A percentile compares a stretch with the other conserved stretches of the same genome.
Conservation (phyloP, 179 eudicot species). For the Beta macrorhiza region DNA sequence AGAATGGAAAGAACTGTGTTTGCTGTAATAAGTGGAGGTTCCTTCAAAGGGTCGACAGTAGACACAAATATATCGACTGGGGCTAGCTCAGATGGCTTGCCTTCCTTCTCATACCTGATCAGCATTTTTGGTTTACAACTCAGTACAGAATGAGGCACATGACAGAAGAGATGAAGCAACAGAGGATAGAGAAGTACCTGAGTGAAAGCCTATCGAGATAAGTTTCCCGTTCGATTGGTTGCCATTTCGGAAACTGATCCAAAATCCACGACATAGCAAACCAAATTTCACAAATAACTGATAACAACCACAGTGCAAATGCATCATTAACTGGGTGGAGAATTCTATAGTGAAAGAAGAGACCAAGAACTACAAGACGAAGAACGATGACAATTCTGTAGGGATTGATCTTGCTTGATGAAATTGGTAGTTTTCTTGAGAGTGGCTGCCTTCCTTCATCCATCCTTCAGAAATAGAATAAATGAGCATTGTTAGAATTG, state of each 20-base stretch:
- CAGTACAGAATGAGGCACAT: not conserved
- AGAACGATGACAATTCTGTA: slow-evolving; percentile 71
- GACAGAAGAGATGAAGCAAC: not conserved
- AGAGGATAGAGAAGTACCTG: slow-evolving; percentile 43
- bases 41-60: slow-evolving; percentile 91
- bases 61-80: slow-evolving; percentile 84
- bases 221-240: slow-evolving; percentile 78
- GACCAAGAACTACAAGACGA: slow-evolving; percentile 67
- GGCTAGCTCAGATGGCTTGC: slow-evolving; percentile 75
- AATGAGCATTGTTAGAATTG: not conserved
- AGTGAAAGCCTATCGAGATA: slow-evolving; percentile 78
- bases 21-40: slow-evolving; percentile 88
- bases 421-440: slow-evolving; percentile 67
- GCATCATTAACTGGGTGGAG: slow-evolving; percentile 89
- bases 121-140: not conserved
- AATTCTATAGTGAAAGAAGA: slow-evolving; percentile 85
- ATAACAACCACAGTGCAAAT: slow-evolving; percentile 79
- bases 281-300: slow-evolving; percentile 97
- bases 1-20: slow-evolving; percentile 92
- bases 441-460: slow-evolving; percentile 78
- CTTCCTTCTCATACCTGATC: slow-evolving; percentile 82
- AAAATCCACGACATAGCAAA: slow-evolving; percentile 91
- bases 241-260: slow-evolving; percentile 98
- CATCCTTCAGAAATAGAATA: slow-evolving; percentile 45
- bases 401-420: slow-evolving; percentile 76